These are phyloP conservation scores for Nothomitra cinnamomea DNA, from an alignment of 2,329 filamentous ascomycete genomes.

Conservation along the genomic window DNA sequence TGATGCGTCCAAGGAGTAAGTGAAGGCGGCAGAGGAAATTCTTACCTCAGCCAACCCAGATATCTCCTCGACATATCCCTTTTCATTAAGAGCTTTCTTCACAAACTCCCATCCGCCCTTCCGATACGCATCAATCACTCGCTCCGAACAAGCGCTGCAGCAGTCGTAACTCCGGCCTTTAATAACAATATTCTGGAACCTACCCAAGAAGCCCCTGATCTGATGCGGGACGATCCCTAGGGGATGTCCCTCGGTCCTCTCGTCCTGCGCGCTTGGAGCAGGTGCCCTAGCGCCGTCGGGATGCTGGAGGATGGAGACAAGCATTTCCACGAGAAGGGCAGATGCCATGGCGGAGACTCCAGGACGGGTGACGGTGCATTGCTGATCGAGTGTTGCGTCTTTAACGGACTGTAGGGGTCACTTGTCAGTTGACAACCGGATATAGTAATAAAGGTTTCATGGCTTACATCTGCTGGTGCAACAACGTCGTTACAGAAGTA, in stretches of 20 bases:
- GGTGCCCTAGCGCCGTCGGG: conserved; percentile 36
- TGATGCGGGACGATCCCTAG: conserved; percentile 62
- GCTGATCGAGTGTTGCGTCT: conserved; percentile 89
- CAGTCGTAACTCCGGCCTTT: conserved; percentile 60
- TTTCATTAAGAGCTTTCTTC: conserved; percentile 54
- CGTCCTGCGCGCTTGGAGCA: conserved; percentile 18
- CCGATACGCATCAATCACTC: conserved; percentile 50
- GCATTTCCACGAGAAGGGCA: conserved; percentile 72
- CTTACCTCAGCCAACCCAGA: conserved; percentile 53
- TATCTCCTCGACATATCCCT: conserved; percentile 62
- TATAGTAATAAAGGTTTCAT: not conserved
- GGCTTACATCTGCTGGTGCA: conserved; percentile 72
- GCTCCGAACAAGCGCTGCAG: conserved; percentile 64
- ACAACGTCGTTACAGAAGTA: conserved; percentile 99
- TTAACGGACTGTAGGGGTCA: conserved; percentile 53
- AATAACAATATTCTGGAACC: conserved; percentile 57
- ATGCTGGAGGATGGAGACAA: conserved; percentile 78
- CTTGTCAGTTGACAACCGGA: not conserved
- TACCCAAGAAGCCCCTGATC: conserved; percentile 59
- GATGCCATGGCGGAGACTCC: conserved; percentile 88
- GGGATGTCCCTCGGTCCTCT: conserved; percentile 41
- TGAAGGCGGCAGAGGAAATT: not conserved
- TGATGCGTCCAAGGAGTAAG: not conserved
- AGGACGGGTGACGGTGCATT: conserved; percentile 91
- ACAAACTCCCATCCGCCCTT: conserved; percentile 60